Evolutionary conservation across 164 flowering plant species (phyloP), one percentile per base, ranked within the genome.

Genomic region (Amborella trichopoda): DNA sequence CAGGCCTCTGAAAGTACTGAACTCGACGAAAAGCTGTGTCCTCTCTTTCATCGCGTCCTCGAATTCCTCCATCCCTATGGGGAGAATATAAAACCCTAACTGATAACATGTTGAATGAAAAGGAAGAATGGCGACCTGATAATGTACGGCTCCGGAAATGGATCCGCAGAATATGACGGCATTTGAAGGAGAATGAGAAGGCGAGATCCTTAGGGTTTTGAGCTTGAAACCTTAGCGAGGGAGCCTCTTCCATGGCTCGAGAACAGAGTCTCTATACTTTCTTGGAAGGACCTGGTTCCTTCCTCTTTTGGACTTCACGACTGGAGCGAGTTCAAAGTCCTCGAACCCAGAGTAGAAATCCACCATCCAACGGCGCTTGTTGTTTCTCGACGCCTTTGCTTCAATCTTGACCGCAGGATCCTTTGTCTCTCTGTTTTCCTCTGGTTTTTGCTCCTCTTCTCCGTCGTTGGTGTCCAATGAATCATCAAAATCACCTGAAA

Each of bases 301-400:
- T 26, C 76, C 78, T 23, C 78, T 50, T 43, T 73, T 73, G 25
- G 78, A 70, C 40, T 66, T 47, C 46, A 73, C 74, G 19, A 70
- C 54, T 6, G 81, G 75, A 13, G 73, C 61, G 0, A 49, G 49
- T 28, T 72, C 75, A n/a, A n/a, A n/a, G 24, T 42, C 24, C 46
- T 68, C 76, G 44, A 63, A 53, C 12, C 37, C 69, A 23, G 26
- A 59, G 32, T 49, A 48, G 23, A 52, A 28, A 17, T 58, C 66
- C 0, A 42, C 18, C 60, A 42, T 41, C 48, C 55, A 37, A 6
- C 18, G 28, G 25, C 22, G 28, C 13, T 43, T 60, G 34, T 55
- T 44, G 40, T 12, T 36, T 38, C 28, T 30, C 34, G 11, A 14
- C 34, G 0, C 14, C 28, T 30, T 24, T 30, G 11, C 11, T 9